Percentiles rank a stretch among this genome's conserved stretches.
These are phyloP conservation scores for Cynanchum wilfordii DNA, from an alignment of 257 asterid species.

Conservation along the genomic window DNA sequence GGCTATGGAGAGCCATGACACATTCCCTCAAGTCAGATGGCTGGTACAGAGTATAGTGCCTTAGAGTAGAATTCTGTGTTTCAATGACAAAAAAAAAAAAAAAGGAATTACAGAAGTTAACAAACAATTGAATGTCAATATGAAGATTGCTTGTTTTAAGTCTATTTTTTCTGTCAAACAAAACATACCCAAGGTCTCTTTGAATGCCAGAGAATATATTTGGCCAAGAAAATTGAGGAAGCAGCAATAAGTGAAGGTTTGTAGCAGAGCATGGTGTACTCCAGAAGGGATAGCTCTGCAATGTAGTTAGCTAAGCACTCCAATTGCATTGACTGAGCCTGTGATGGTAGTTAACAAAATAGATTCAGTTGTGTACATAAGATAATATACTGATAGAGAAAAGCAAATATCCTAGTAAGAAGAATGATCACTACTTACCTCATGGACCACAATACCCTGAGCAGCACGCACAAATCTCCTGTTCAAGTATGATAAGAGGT, in stretches of 20 bases:
- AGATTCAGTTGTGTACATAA: no score
- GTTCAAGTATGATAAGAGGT: constrained; percentile 7
- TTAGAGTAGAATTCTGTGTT: constrained; percentile 50
- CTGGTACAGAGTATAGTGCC: constrained; percentile 40
- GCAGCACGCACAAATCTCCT: constrained; percentile 92
- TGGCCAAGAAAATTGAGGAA: constrained; percentile 50
- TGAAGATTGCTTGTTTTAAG: not conserved
- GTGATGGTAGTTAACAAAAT: not conserved
- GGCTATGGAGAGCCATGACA: constrained; percentile 37
- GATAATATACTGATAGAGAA: no score
- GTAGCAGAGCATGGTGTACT: constrained; percentile 42
- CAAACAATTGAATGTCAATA: no score
- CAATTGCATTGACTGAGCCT: constrained; percentile 55
- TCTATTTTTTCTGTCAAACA: no score
- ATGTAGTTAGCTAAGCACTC: constrained; percentile 58
- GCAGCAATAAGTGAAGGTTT: constrained; percentile 50
- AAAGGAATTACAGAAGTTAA: not conserved
- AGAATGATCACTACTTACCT: constrained; percentile 35
- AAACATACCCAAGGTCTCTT: constrained; percentile 57
- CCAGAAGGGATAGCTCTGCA: constrained; percentile 49
- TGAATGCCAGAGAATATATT: constrained; percentile 32
- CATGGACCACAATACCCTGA: constrained; percentile 51
- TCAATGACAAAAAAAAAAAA: not conserved
- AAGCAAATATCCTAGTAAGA: not conserved
- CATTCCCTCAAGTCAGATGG: constrained; percentile 44